Evolutionary conservation across 2,329 filamentous ascomycete genomes (phyloP), one percentile per base, ranked within the genome.

Genomic region (Botrytis squamosa): DNA sequence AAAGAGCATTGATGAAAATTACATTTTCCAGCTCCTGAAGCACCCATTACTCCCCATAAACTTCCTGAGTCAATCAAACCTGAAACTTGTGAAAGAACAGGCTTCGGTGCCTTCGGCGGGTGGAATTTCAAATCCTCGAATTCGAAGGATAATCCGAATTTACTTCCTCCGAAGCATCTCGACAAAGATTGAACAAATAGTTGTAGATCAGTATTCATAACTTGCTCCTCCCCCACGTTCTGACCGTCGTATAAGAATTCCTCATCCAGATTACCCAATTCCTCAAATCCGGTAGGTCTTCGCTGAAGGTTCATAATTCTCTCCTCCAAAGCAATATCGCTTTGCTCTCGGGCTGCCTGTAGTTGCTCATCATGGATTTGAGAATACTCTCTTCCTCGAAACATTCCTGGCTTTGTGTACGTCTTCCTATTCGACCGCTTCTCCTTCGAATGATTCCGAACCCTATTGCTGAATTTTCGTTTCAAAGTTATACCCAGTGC

Each of bases 31-130:
- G 87, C 87, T n/a, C 88, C 87, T 2, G 85, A 88, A 9, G 87
- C 86, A 10, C 88, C 87, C 87, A 89, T 89, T n/a, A 89, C 83
- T 16, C 87, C 88, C 52, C 85, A 87, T n/a, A 89, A 83, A 8
- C 85, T 85, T 0, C 88, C 88, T 18, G 84, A 83, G 33, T 87
- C 82, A 77, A 89, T 89, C 7, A 82, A 84, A 0, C 88, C 88
- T 0, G 86, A 88, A 9, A 89, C 85, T 20, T 86, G 85, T 67
- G 85, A 83, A 7, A 89, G 81, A 69, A 89, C 85, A 10, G 84
- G 84, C 70, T 82, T 84, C 3, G 81, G 79, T 22, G 80, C 82
- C 40, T 83, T 81, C 73, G 84, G 84, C 0, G 85, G 85, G 10
- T 86, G 85, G 76, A 86, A 88, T 38, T 82, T 82, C 4, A 89